phyloP scores from a whole-genome alignment of 2,329 filamentous ascomycete species.

The Aschersonia sp. region DNA sequence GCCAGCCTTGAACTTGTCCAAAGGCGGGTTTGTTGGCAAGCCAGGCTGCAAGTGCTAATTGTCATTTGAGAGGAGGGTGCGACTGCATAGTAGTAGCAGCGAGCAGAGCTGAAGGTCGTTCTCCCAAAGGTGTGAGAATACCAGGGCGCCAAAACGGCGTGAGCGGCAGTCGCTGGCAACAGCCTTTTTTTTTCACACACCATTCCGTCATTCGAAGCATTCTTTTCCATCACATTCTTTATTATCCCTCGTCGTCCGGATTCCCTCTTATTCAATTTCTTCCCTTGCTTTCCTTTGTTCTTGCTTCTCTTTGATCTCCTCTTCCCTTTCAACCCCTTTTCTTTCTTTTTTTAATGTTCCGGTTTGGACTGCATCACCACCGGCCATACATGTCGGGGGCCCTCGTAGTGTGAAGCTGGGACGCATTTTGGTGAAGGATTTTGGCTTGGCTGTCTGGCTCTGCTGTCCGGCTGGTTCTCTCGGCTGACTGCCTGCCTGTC shows the following conservation, averaged over 20 bases:
- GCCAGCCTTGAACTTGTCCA: constrained; percentile 7
- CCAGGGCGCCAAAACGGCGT: constrained; percentile 1
- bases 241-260: constrained; percentile 4
- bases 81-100: background rate
- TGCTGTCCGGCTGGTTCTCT: background rate
- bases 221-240: constrained; percentile 2
- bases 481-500: no score
- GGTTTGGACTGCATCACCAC: no score
- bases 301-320: background rate
- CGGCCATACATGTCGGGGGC: no score
- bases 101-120: constrained; percentile 1
- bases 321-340: background rate
- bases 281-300: background rate
- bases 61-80: no score
- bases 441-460: background rate
- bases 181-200: background rate
- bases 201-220: constrained; percentile 1
- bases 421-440: constrained; percentile 2
- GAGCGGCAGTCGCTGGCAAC: constrained; percentile 1
- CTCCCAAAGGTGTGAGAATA: constrained; percentile 2
- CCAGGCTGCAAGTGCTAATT: background rate
- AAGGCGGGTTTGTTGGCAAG: constrained; percentile 6
- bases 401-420: background rate
- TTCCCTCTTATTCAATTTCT: background rate
- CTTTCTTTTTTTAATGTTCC: background rate